Evolutionary conservation across 164 flowering plant genomes (phyloP), one percentile per base, ranked within the genome.

Genomic region (Warburgia ugandensis): DNA sequence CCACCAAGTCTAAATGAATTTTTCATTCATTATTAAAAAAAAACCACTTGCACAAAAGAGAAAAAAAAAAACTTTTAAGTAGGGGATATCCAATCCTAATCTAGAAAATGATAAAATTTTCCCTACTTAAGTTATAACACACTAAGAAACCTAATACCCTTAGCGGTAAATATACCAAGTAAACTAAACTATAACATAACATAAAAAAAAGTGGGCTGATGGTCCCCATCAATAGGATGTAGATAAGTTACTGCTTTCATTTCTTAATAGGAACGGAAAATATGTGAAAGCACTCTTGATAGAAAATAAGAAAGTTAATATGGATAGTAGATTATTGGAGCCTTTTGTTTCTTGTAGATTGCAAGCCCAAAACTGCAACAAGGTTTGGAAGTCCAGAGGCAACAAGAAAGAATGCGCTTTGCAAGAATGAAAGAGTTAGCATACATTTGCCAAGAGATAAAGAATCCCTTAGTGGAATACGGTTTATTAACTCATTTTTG

Each of bases 341-440:
- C 90, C 52, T 92, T 92, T 55, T 88, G 99, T 67, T 88, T 92
- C 68, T 64, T 92, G 76, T 97, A 88, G 74, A 79, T 84, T 54
- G 86, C 89, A 3, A 80, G 92, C 66, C 87, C 87, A 33, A 97
- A 92, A 60, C 45, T 88, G 69, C 95, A 86, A 64, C 89, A 88
- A 55, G 78, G 84, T 41, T 48, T 86, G 46, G 76, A 72, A 63
- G 57, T 84, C 22, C 95, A 88, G 67, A 77, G 83, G 65, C 81
- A 77, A 50, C 85, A 80, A 64, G 95, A 88, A 46, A 84, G 74
- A 60, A 72, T 67, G 33, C 63, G 77, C 50, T 74, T 80, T 58
- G 61, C 84, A 7, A 82, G 80, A 61, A 75, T 77, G 84, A 86
- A 84, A 68, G 94, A 86, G 73, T 64, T 94, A 69, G 88, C 94